Evolutionary conservation across 345 rosid genomes (phyloP).

Genomic region (Euphorbia peplus): DNA sequence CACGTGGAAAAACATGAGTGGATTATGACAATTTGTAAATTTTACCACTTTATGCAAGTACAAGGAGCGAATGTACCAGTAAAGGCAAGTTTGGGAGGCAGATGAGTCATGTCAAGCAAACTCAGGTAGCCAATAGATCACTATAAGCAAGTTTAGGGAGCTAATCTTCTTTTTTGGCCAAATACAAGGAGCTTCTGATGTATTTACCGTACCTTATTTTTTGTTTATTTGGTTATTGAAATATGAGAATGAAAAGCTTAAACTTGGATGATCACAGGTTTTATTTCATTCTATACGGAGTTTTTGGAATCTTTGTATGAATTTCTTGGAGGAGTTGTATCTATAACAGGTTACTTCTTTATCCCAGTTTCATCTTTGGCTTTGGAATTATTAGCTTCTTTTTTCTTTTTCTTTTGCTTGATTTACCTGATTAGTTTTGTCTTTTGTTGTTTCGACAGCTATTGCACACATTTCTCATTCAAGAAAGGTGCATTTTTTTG

Average conservation of each 20-base stretch:
- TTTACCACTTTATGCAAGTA: no score
- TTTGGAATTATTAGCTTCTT: no score
- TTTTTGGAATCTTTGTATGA: slow-evolving; percentile 66
- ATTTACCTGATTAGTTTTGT: slow-evolving; percentile 1
- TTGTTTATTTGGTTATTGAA: background rate
- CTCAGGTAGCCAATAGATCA: no score
- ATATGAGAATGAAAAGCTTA: background rate
- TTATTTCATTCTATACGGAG: slow-evolving; percentile 64
- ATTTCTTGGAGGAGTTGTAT: slow-evolving; percentile 55
- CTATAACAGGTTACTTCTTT: slow-evolving; percentile 31
- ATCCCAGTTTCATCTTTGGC: background rate
- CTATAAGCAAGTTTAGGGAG: no score
- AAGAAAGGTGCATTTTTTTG: slow-evolving; percentile 47
- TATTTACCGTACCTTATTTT: background rate
- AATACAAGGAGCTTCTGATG: no score
- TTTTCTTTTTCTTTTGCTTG: background rate
- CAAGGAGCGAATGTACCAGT: no score
- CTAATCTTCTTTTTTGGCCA: no score
- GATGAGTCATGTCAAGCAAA: no score
- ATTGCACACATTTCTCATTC: slow-evolving; percentile 72
- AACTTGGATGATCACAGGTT: slow-evolving; percentile 37
- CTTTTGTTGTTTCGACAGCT: slow-evolving; percentile 34
- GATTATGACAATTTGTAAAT: no score
- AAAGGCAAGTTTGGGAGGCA: no score
- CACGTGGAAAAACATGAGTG: no score